Percentiles rank a stretch among this genome's conserved stretches.
Evolutionary conservation across 2,329 filamentous ascomycete genomes (phyloP).

Genomic region (Aspergillus aculeatinus): DNA sequence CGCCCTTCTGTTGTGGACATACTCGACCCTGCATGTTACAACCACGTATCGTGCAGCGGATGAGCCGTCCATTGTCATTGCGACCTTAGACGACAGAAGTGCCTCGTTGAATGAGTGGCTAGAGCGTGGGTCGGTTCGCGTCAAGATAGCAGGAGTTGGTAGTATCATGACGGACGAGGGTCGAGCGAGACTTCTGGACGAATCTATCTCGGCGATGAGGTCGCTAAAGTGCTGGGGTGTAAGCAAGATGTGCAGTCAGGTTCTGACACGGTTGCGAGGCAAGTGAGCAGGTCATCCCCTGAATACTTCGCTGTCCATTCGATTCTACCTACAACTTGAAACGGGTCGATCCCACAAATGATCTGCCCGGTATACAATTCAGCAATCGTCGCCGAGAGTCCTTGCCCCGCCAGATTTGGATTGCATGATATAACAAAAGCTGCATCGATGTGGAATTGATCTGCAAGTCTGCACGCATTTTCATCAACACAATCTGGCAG

Average conservation of each 20-base stretch:
- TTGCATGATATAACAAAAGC: too few relatives aligned
- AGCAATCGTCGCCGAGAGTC: too few relatives aligned
- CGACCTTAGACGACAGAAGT: neutral
- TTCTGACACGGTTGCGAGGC: neutral
- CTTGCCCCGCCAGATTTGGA: too few relatives aligned
- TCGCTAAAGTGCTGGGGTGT: neutral
- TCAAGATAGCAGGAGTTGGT: conserved; percentile 3
- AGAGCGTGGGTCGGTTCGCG: neutral
- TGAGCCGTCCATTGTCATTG: neutral
- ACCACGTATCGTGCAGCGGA: neutral
- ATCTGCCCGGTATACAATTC: too few relatives aligned
- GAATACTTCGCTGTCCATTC: too few relatives aligned
- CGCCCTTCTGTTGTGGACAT: neutral
- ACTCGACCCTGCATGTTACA: neutral
- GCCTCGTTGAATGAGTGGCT: neutral
- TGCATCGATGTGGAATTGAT: too few relatives aligned
- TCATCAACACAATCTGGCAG: too few relatives aligned
- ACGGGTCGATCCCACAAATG: too few relatives aligned
- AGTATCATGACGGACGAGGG: neutral
- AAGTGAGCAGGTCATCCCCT: neutral
- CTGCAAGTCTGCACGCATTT: too few relatives aligned
- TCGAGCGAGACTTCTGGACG: neutral
- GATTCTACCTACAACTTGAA: too few relatives aligned
- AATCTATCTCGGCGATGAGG: neutral
- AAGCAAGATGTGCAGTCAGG: conserved; percentile 3